Base-by-base conservation (phyloP, 2,329 filamentous ascomycete species). In the Mycocentrospora acerina region DNA sequence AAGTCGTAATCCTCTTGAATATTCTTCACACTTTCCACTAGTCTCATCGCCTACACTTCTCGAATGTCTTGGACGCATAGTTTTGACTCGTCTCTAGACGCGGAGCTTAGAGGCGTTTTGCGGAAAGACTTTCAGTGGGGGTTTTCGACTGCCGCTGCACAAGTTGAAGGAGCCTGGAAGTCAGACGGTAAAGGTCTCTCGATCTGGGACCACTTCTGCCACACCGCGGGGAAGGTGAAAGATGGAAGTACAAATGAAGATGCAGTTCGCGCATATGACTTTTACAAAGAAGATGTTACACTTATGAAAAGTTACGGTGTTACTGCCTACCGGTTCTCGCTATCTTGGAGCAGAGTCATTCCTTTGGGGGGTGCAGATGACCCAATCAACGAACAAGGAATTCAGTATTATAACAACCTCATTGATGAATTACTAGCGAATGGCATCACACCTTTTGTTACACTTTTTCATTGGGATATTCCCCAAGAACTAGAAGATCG, bases 101-200 rank as follows among this genome's bases (percentile, higher is more conserved):
- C 35, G 4, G 22, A 32, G 10, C 57, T 40, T 7, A 32, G 38
- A 16, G 24, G 32, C 11, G 40, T 51, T 10, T 55, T 72, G 1
- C 65, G 66, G 3, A 40, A 44, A 4, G 59, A 70, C 42, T 73
- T 74, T 34, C 45, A 64, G 31, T 71, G 66, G 66, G 69, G 69
- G 16, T 71, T 62, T 38, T 69, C 69, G 13, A 72, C 69, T 0
- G 67, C 69, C 2, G 68, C 70, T 1, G 70, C 71, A 42, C 71
- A 74, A 41, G 60, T 71, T 3, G 71, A 72, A 52, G 71, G 71
- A 7, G 68, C 69, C 0, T 71, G 67, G 69, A 44, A 71, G 38
- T 55, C 57, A 28, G 69, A 71, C 27, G 70, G 70, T 10, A 72
- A 69, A 48, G 71, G 70, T 3, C 42, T 55, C 5, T 70, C 69